Conservation (phyloP, 2,329 filamentous ascomycete genomes). For the Trichoderma asperellum region DNA sequence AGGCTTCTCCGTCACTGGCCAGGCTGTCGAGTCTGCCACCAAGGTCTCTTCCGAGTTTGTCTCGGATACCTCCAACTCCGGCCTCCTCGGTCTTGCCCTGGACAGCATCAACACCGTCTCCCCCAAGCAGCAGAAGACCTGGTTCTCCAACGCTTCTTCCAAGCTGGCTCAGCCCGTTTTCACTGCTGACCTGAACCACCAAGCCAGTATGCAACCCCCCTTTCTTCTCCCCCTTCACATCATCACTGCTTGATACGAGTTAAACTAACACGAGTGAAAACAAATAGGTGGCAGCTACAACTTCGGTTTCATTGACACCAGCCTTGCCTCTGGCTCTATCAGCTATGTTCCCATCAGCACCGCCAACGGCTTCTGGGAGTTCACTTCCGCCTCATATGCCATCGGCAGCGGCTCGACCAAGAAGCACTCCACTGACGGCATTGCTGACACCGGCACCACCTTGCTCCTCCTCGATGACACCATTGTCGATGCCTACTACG, state of each 20-base stretch:
- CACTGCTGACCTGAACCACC: conserved; percentile 68
- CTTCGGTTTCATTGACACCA: conserved; percentile 70
- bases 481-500: conserved; percentile 55
- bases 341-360: conserved; percentile 65
- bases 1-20: conserved; percentile 45
- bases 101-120: conserved; percentile 48
- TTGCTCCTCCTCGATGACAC: conserved; percentile 61
- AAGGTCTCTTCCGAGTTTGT: conserved; percentile 48
- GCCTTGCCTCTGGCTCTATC: conserved; percentile 66
- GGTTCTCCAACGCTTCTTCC: conserved; percentile 43
- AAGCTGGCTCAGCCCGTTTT: conserved; percentile 54
- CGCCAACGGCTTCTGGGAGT: conserved; percentile 66
- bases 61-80: conserved; percentile 47
- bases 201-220: conserved; percentile 32
- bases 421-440: conserved; percentile 50
- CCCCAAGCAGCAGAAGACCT: conserved; percentile 46
- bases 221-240: conserved; percentile 39
- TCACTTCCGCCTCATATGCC: conserved; percentile 34
- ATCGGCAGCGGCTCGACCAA: conserved; percentile 31
- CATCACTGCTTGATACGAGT: not conserved
- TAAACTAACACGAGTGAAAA: not conserved
- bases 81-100: conserved; percentile 51
- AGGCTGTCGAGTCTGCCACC: conserved; percentile 51
- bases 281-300: conserved; percentile 65
- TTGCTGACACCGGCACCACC: conserved; percentile 65